Evolutionary conservation across 1,284 basidiomycete species (phyloP).

Genomic region (Moesziomyces sp.): DNA sequence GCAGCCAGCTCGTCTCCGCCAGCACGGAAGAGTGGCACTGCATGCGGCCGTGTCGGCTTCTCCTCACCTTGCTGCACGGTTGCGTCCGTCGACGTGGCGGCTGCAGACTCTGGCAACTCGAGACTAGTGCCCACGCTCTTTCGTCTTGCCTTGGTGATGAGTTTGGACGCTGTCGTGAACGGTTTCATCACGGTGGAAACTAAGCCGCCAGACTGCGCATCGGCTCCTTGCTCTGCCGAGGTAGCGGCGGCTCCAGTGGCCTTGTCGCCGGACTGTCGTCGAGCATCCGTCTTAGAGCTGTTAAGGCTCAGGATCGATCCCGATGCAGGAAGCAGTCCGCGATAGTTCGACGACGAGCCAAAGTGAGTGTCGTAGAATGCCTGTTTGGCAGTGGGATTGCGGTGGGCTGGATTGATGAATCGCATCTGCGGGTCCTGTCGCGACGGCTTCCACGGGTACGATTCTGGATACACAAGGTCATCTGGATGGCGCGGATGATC

Average conservation of each 20-base stretch:
- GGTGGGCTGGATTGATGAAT: slow-evolving; percentile 46
- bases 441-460: slow-evolving; percentile 39
- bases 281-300: slow-evolving; percentile 2
- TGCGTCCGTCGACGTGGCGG: not conserved
- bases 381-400: slow-evolving; percentile 56
- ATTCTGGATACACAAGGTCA: slow-evolving; percentile 33
- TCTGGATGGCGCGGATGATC: slow-evolving; percentile 22
- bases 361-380: slow-evolving; percentile 60
- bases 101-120: not conserved
- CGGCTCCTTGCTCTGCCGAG: slow-evolving; percentile 1
- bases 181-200: slow-evolving; percentile 32
- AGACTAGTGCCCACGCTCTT: slow-evolving; percentile 14
- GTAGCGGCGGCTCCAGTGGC: not conserved
- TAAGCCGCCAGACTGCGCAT: slow-evolving; percentile 1
- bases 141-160: slow-evolving; percentile 22
- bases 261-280: slow-evolving; percentile 17
- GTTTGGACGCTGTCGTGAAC: slow-evolving; percentile 23
- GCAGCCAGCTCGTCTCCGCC: slow-evolving; percentile 25
- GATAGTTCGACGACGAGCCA: slow-evolving; percentile 46
- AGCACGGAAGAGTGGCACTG: slow-evolving; percentile 13
- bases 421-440: slow-evolving; percentile 14
- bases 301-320: slow-evolving; percentile 11
- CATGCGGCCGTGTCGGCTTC: slow-evolving; percentile 8
- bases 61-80: not conserved
- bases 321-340: slow-evolving; percentile 25